Evolutionary conservation across 805 yeast species (phyloP).

Genomic region (Candida glaebosa): DNA sequence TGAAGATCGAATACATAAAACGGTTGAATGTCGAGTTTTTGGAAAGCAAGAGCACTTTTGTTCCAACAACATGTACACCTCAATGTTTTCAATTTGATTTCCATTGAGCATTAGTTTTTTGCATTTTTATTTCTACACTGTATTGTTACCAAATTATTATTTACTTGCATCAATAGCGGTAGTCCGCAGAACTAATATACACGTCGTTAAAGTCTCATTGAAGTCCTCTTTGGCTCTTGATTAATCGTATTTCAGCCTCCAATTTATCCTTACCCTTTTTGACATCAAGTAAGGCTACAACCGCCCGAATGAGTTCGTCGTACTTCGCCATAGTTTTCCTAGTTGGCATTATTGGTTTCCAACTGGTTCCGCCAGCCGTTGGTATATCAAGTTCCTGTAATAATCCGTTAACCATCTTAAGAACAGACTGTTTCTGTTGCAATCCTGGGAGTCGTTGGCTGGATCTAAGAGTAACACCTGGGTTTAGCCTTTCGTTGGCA

Average conservation of each 20-base stretch:
- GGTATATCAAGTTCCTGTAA: slow-evolving; percentile 80
- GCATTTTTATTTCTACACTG: slow-evolving; percentile 4
- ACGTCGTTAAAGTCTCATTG: slow-evolving; percentile 8
- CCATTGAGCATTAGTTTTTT: not conserved
- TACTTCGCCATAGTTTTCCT: slow-evolving; percentile 70
- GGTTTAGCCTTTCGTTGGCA: slow-evolving; percentile 59
- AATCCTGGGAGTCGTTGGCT: slow-evolving; percentile 44
- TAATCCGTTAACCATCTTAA: slow-evolving; percentile 67
- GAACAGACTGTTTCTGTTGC: slow-evolving; percentile 62
- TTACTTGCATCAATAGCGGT: not conserved
- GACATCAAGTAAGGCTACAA: slow-evolving; percentile 71
- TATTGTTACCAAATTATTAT: not conserved
- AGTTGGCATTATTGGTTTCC: slow-evolving; percentile 86
- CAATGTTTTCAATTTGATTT: slow-evolving; percentile 6
- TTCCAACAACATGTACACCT: not conserved
- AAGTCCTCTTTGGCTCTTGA: slow-evolving; percentile 40
- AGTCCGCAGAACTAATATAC: not conserved
- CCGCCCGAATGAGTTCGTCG: slow-evolving; percentile 68
- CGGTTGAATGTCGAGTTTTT: not conserved
- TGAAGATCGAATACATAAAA: not conserved
- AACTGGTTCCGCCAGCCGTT: slow-evolving; percentile 43
- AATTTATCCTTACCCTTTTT: slow-evolving; percentile 85
- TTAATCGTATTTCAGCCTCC: slow-evolving; percentile 62
- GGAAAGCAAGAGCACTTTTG: not conserved
- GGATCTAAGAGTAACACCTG: slow-evolving; percentile 84